A percentile compares a stretch with the other conserved stretches of the same genome.
Conservation (phyloP, 805 yeast genomes). For the Candida orba region DNA sequence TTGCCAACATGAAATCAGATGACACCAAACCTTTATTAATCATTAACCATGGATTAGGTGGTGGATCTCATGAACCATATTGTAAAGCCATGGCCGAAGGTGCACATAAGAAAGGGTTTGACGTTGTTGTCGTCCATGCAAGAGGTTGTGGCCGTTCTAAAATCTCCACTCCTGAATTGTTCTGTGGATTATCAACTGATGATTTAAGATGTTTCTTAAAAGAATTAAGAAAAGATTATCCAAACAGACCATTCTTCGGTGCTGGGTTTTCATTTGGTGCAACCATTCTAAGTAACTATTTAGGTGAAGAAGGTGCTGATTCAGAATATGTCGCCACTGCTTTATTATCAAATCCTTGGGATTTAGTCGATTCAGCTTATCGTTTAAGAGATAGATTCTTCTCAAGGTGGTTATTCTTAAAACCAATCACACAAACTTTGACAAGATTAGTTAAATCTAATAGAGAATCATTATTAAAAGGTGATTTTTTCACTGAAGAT, state of each 20-base stretch:
- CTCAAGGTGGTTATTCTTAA: slow-evolving; percentile 36
- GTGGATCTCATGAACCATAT: slow-evolving; percentile 74
- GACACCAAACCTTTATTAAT: slow-evolving; percentile 47
- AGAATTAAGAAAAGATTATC: slow-evolving; percentile 43
- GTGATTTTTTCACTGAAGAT: slow-evolving; percentile 27
- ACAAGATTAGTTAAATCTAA: slow-evolving; percentile 39
- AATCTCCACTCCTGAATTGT: slow-evolving; percentile 59
- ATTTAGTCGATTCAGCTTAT: slow-evolving; percentile 47
- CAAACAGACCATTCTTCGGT: slow-evolving; percentile 55
- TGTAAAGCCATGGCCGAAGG: slow-evolving; percentile 47
- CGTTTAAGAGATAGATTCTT: slow-evolving; percentile 32
- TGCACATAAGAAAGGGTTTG: slow-evolving; percentile 38
- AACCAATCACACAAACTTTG: slow-evolving; percentile 34
- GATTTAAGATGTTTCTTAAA: slow-evolving; percentile 57
- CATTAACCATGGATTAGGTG: slow-evolving; percentile 67
- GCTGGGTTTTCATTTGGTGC: slow-evolving; percentile 75
- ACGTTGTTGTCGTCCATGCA: slow-evolving; percentile 58
- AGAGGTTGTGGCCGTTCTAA: slow-evolving; percentile 77
- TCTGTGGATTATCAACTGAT: slow-evolving; percentile 61
- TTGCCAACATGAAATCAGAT: slow-evolving; percentile 28
- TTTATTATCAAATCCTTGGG: slow-evolving; percentile 67
- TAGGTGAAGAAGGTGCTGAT: slow-evolving; percentile 58
- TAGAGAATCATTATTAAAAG: slow-evolving; percentile 26
- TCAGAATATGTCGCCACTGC: slow-evolving; percentile 50
- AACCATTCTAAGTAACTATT: slow-evolving; percentile 53